Base-by-base conservation (phyloP, 1,139 yeast species). In the Zygosaccharomyces sapae region DNA sequence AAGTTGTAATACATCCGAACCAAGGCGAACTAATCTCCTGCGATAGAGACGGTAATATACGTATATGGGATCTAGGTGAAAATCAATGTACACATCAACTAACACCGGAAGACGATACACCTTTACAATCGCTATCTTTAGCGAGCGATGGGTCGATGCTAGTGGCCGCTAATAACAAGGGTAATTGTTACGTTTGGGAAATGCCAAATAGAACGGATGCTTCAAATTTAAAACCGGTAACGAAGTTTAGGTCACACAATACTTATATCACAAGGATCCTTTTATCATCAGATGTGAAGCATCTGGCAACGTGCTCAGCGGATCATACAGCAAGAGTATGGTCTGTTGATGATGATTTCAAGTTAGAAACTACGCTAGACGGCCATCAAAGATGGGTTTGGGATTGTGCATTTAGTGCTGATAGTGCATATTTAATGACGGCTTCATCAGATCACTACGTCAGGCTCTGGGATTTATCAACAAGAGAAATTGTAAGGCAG, bases 341-440 rank as follows among this genome's bases (percentile, higher is more conserved):
- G 98, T 83, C 89, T 19, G 83, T 95, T 0, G 92, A 86, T 33
- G 81, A 84, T 54, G 83, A 84, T 55, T 89, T 88, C 56, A 75
- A 77, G 39, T 70, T 89, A 56, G 97, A 92, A 61, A 86, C 96
- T 0, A 86, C 95, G 0, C 71, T 92, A 19, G 86, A 86, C 55
- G 96, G 96, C 4, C 98, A 92, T 65, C 97, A 90, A 68, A 73
- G 97, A 46, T 94, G 99, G 99, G 98, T 92, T 1, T 92, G 99
- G 99, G 99, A 92, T 67, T 90, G 97, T 70, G 97, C 98, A 0
- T 92, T 94, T 65, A 86, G 96, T 68, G 99, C 99, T 0, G 99
- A 92, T 63, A 84, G 95, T 54, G 98, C 98, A 0, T 92, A 94
- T 65, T 72, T 92, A 51, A 97, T 94, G 3, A 92, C 98, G 0